Evolutionary conservation across 805 yeast genomes (phyloP).

Genomic region (Lipomyces kockii): DNA sequence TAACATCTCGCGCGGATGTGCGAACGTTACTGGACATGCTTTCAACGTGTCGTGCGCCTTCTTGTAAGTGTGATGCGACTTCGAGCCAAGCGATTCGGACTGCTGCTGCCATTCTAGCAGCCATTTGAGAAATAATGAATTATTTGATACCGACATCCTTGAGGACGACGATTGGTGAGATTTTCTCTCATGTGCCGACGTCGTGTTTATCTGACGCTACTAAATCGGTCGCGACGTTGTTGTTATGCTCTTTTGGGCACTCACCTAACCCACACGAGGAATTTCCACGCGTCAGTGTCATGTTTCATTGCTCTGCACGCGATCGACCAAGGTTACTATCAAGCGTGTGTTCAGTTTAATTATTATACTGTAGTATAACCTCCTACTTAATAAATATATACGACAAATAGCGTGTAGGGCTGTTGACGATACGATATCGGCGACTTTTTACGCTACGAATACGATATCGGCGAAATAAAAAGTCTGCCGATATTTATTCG

Average conservation of each 20-base stretch:
- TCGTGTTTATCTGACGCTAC: background rate
- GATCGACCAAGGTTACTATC: background rate
- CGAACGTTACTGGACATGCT: slow-evolving; percentile 52
- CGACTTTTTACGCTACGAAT: no score
- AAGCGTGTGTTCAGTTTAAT: background rate
- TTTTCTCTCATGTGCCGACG: background rate
- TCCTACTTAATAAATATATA: no score
- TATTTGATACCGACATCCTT: slow-evolving; percentile 15
- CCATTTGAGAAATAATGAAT: slow-evolving; percentile 30
- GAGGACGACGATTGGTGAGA: background rate
- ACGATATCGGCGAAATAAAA: no score
- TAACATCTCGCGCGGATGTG: slow-evolving; percentile 61
- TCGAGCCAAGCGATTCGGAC: slow-evolving; percentile 49
- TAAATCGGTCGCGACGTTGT: background rate
- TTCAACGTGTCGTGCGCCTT: slow-evolving; percentile 61
- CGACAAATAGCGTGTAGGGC: background rate
- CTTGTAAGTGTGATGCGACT: slow-evolving; percentile 57
- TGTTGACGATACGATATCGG: no score
- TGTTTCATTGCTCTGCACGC: no score
- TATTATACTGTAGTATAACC: no score
- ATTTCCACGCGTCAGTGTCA: no score
- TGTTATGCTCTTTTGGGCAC: background rate
- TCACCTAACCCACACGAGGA: no score
- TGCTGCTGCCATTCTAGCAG: slow-evolving; percentile 26
- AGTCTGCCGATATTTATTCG: no score